Evolutionary conservation across 192 early-diverging fungal genomes (phyloP).

Genomic region (Helicostylum pulchrum): DNA sequence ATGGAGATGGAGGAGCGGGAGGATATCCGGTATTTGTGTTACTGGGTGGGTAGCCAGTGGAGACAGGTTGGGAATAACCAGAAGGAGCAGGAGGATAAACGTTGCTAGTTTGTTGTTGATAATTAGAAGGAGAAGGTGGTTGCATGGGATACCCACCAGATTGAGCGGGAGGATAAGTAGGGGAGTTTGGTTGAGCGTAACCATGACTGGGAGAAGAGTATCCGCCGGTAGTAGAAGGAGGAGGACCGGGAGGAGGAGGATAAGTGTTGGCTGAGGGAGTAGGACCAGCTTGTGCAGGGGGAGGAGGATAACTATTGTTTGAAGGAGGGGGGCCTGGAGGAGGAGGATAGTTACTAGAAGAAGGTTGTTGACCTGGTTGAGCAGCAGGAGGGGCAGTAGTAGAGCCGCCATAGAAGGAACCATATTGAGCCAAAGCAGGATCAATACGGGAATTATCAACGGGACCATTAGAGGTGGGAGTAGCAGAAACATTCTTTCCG

Average conservation of each 20-base stretch:
- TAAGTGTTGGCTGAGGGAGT: neutral
- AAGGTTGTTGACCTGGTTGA: slow-evolving; percentile 3
- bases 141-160: slow-evolving; percentile 1
- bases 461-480: slow-evolving; percentile 16
- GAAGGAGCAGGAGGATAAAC: slow-evolving; percentile 18
- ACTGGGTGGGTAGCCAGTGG: neutral
- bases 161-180: neutral
- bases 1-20: neutral
- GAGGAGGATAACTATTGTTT: neutral
- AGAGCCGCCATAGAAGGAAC: slow-evolving; percentile 31
- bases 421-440: slow-evolving; percentile 19
- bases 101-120: neutral
- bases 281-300: neutral
- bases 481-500: slow-evolving; percentile 5
- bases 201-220: neutral
- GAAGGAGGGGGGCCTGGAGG: neutral
- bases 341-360: neutral
- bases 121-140: neutral
- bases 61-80: slow-evolving; percentile 27
- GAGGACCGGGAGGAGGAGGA: neutral
- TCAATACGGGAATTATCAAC: slow-evolving; percentile 27
- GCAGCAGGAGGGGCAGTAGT: slow-evolving; percentile 33
- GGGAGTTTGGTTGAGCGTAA: neutral
- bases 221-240: neutral
- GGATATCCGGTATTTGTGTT: neutral